Base-by-base conservation (phyloP, 129 eudicot genomes). In the Flaveria brownii region DNA sequence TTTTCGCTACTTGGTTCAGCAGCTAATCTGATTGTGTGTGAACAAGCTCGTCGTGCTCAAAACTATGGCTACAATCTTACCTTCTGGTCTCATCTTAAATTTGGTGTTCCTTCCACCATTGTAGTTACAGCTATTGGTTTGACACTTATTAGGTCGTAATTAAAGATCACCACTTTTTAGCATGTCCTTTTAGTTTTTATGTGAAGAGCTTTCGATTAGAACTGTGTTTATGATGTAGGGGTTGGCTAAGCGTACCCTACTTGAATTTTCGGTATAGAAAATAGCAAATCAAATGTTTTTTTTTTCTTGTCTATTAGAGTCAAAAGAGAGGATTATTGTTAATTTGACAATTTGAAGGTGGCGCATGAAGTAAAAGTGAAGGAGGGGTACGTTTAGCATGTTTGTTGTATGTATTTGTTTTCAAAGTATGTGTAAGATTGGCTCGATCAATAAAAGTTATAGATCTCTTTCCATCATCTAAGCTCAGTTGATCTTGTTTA, bases 21-120 rank as follows among this genome's bases (percentile, higher is more conserved):
- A 5, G 98, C 98, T 7, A 92, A 92, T 85, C 75, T 92, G 82
- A 92, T 92, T 50, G 98, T 92, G 20, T 92, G 97, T 17, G 97
- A 92, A 82, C 98, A 92, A 85, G 98, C 98, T 74, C 98, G 96
- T 6, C 87, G 88, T 4, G 88, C 96, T 43, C 87, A 80, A 63
- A 82, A 80, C 68, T 82, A 59, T 16, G 90, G 96, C 17, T 92
- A 90, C 85, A 90, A 88, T 84, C 85, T 92, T 23, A 70, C 98
- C 6, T 92, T 92, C 43, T 88, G 87, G 96, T 81, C 76, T 57
- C 98, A 92, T 70, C 88, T 92, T 42, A 92, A 90, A 76, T 92
- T 92, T 64, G 98, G 98, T 60, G 83, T 92, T 76, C 98, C 95
- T 8, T 92, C 98, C 14, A 92, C 98, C 51, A 77, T 92, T 18